A percentile compares a stretch with the other conserved stretches of the same genome.
These are phyloP conservation scores for Epithemia pelagica DNA, from an alignment of 108 stramenopile species.

Conservation along the genomic window DNA sequence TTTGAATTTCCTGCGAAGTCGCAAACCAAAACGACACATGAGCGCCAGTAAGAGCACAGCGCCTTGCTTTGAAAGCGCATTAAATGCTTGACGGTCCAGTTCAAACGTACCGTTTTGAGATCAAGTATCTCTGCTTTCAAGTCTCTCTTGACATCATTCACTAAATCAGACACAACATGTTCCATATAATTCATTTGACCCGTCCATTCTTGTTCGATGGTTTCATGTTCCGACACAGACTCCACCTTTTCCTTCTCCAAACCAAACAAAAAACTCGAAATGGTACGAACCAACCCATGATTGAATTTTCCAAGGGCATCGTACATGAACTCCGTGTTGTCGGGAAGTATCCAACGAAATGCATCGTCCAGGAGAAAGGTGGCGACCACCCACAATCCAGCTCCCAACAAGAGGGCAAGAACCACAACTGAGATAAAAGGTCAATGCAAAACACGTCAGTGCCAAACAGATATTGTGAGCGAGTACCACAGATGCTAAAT, in stretches of 20 bases:
- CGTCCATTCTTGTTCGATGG: constrained; percentile 3
- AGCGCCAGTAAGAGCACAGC: too few relatives aligned
- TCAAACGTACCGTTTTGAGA: not conserved
- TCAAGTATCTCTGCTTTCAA: not conserved
- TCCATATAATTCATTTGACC: constrained; percentile 4
- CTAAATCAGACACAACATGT: not conserved
- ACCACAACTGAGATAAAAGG: not conserved
- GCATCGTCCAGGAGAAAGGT: not conserved
- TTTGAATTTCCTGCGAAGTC: too few relatives aligned
- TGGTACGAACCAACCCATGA: not conserved
- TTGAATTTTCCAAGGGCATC: not conserved
- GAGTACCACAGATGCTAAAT: not conserved
- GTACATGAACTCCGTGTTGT: not conserved
- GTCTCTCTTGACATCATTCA: not conserved
- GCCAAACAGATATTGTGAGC: not conserved
- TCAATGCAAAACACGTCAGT: not conserved
- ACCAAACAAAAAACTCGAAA: not conserved
- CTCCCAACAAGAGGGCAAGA: not conserved
- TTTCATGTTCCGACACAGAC: not conserved
- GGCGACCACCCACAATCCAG: not conserved
- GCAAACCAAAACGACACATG: too few relatives aligned
- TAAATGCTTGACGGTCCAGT: too few relatives aligned
- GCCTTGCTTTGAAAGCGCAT: too few relatives aligned
- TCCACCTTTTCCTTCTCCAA: not conserved
- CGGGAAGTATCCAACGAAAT: not conserved